Evolutionary conservation across 208 protist genomes (phyloP).

Genomic region (Phytomonas francai): DNA sequence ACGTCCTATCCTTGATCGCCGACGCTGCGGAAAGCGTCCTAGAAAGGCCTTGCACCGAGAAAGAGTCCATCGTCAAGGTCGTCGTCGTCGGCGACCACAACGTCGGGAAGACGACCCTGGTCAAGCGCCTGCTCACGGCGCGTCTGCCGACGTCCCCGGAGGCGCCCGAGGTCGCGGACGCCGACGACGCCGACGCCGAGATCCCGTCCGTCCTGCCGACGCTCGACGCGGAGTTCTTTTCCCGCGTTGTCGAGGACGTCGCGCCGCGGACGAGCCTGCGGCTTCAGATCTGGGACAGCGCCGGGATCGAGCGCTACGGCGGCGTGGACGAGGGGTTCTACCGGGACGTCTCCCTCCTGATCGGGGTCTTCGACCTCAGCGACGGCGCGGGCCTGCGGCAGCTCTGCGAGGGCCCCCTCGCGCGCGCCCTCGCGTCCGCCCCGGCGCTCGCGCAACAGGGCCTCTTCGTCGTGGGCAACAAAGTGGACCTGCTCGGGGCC

Average conservation of each 20-base stretch:
- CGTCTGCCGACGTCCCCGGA: conserved; percentile 2
- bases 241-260: conserved; percentile 23
- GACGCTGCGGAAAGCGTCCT: too few species aligned
- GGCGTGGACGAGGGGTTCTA: conserved; percentile 81
- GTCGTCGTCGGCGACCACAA: conserved; percentile 21
- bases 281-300: conserved; percentile 76
- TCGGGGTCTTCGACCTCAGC: conserved; percentile 96
- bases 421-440: conserved; percentile 19
- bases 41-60: neutral
- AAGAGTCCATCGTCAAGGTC: conserved; percentile 22
- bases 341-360: conserved; percentile 87
- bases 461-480: conserved; percentile 51
- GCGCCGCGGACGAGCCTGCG: conserved; percentile 26
- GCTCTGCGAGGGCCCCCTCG: conserved; percentile 24
- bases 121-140: conserved; percentile 30
- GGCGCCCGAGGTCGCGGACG: conserved; percentile 10
- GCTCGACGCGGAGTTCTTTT: conserved; percentile 58
- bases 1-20: too few species aligned
- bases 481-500: conserved; percentile 32
- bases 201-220: conserved; percentile 22
- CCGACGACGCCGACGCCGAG: conserved; percentile 11
- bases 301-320: conserved; percentile 93
- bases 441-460: conserved; percentile 26
- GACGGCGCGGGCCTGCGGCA: conserved; percentile 80
- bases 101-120: conserved; percentile 62